Base-by-base conservation (phyloP, 2,329 filamentous ascomycete species). In the Fonsecaea erecta region DNA sequence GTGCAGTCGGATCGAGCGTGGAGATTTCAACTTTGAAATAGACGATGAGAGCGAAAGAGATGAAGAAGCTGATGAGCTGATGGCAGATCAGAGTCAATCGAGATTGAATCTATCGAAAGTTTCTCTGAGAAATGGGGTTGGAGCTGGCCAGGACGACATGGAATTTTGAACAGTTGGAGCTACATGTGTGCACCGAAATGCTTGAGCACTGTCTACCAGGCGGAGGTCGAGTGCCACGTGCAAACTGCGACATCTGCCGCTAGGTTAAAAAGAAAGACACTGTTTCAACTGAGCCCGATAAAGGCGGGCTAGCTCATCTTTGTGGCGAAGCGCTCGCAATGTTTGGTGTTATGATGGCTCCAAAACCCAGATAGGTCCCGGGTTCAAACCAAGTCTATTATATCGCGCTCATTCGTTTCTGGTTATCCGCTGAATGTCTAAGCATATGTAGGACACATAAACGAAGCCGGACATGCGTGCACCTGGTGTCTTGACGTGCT, bases 1-100 rank as follows among this genome's bases (percentile, higher is more conserved):
- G 68, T 90, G 95, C 71, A 91, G 90, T 59, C 90, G 91, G 60
- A 93, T 97, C 75, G 89, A 95, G 78, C 91, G 91, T 74, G 93
- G 96, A 64, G 88, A 96, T 75, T 97, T 96, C 82, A 90, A 90
- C 16, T 91, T 97, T 75, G 83, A 79, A 46, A 78, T 77, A 48
- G 70, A 65, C 43, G 69, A 64, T n/a, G 63, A 54, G 30, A 65
- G 51, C 26, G 67, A 70, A n/a, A n/a, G n/a, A n/a, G 28, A 30
- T 8, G 65, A 70, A 14, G 64, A 67, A 7, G 63, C 64, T 12
- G 63, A 62, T 2, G 64, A 66, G 6, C 6, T 53, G 8, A 37
- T 48, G 28, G 64, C 26, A 5, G 64, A 68, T 51, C 63, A 56
- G 24, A 60, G 46, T 28, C 43, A 51, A 37, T 68, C 65, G 16